A percentile compares a stretch with the other conserved stretches of the same genome.
phyloP scores from a whole-genome alignment of 1,139 yeast genomes.

The Geotrichum candidum region DNA sequence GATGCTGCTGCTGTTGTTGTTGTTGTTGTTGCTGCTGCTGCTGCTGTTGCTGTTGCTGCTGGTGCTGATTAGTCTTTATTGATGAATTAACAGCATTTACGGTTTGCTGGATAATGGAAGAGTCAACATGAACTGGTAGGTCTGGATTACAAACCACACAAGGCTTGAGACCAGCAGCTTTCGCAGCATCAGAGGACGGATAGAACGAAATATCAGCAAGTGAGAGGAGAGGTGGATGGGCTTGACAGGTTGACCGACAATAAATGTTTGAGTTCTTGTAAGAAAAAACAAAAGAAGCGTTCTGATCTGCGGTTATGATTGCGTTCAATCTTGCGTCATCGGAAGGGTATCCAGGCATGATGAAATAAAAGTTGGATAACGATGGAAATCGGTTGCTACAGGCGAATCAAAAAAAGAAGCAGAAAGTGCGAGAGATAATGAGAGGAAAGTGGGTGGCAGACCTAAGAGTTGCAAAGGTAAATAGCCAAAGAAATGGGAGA shows the following conservation, averaged over 20 bases:
- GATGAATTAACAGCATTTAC: slow-evolving; percentile 49
- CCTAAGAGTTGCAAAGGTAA: too few relatives aligned
- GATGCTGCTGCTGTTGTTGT: not conserved
- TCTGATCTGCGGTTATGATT: slow-evolving; percentile 6
- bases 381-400: too few relatives aligned
- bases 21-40: not conserved
- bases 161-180: slow-evolving; percentile 34
- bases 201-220: slow-evolving; percentile 5
- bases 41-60: not conserved
- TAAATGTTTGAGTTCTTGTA: slow-evolving; percentile 2
- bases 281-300: slow-evolving; percentile 11
- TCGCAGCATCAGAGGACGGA: slow-evolving; percentile 32
- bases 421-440: not conserved
- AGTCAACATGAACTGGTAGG: slow-evolving; percentile 38
- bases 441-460: too few relatives aligned
- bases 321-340: slow-evolving; percentile 7
- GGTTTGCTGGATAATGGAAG: slow-evolving; percentile 48
- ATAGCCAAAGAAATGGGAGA: too few relatives aligned
- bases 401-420: not conserved
- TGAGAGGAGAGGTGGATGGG: slow-evolving; percentile 1
- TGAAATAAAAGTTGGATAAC: not conserved
- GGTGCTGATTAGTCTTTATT: slow-evolving; percentile 16
- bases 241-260: slow-evolving; percentile 15
- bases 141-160: slow-evolving; percentile 49
- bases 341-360: slow-evolving; percentile 6